These are phyloP conservation scores for Spergularia marina DNA, from an alignment of 148 eudicot genomes.

Conservation along the genomic window DNA sequence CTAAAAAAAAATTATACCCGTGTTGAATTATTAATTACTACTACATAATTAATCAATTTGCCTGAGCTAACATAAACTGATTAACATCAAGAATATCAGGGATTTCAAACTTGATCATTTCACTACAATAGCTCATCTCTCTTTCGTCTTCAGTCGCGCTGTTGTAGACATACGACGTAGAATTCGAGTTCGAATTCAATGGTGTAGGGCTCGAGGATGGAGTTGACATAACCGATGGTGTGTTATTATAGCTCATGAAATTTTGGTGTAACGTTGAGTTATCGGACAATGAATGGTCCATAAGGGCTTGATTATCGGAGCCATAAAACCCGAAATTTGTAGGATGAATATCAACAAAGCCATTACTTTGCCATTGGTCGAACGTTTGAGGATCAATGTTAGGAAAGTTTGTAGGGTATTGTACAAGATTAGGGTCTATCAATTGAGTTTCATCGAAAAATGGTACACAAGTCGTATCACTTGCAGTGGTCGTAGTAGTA, in stretches of 20 bases:
- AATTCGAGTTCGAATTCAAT: constrained; percentile 51
- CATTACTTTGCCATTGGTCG: constrained; percentile 47
- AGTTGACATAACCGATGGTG: constrained; percentile 61
- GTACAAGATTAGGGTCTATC: constrained; percentile 44
- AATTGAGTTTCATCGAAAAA: constrained; percentile 41
- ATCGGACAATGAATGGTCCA: constrained; percentile 38
- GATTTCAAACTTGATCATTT: constrained; percentile 57
- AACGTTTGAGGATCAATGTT: constrained; percentile 36
- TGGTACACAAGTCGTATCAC: constrained; percentile 28
- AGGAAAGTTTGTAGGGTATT: constrained; percentile 32
- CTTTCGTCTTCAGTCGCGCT: constrained; percentile 59
- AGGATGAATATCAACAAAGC: constrained; percentile 25
- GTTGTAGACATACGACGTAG: constrained; percentile 37
- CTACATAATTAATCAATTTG: constrained; percentile 17
- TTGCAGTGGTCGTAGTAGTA: background rate
- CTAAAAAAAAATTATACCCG: background rate
- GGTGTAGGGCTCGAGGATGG: constrained; percentile 72
- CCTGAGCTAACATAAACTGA: constrained; percentile 48
- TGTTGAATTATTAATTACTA: background rate
- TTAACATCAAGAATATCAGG: constrained; percentile 53
- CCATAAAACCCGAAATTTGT: constrained; percentile 37
- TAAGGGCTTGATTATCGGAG: constrained; percentile 28
- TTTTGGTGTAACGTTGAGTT: constrained; percentile 35
- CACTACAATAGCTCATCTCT: constrained; percentile 59
- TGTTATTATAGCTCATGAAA: constrained; percentile 31